These are phyloP conservation scores for Naganishia kalamii DNA, from an alignment of 768 basidiomycete genomes.

Conservation along the genomic window DNA sequence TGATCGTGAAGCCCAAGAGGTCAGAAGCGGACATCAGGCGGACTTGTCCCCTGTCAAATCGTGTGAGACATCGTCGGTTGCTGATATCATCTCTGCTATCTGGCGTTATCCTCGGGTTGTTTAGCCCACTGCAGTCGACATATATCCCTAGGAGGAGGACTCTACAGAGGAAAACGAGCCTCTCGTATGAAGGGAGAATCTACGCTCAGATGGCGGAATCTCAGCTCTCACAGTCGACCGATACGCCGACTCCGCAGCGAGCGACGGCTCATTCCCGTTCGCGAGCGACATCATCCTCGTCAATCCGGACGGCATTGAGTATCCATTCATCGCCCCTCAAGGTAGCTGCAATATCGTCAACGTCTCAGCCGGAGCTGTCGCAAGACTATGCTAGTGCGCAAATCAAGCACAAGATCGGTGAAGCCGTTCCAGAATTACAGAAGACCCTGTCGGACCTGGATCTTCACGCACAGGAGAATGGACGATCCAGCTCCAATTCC, in stretches of 20 bases:
- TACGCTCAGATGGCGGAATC: not conserved
- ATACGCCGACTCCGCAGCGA: not conserved
- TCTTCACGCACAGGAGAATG: not conserved
- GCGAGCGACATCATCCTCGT: not conserved
- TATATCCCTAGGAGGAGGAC: too few relatives aligned
- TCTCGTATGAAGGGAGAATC: too few relatives aligned
- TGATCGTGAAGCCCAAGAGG: not conserved
- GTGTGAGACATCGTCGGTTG: conserved; percentile 13
- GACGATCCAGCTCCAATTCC: not conserved
- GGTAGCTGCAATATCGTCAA: not conserved
- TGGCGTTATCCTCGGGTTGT: not conserved
- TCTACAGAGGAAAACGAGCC: not conserved
- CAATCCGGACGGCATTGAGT: not conserved
- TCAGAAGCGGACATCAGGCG: not conserved
- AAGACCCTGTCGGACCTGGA: not conserved
- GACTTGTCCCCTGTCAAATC: not conserved
- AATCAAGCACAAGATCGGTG: not conserved
- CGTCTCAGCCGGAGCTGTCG: not conserved
- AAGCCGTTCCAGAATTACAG: not conserved
- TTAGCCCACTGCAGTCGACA: not conserved
- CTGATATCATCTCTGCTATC: conserved; percentile 1
- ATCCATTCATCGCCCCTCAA: conserved; percentile 1
- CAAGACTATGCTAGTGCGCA: conserved; percentile 1
- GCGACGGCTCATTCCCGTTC: not conserved
- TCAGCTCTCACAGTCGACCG: not conserved